Percentiles rank a stretch among this genome's conserved stretches.
These are phyloP conservation scores for Blastosporella zonata DNA, from an alignment of 1,284 basidiomycete species.

Conservation along the genomic window DNA sequence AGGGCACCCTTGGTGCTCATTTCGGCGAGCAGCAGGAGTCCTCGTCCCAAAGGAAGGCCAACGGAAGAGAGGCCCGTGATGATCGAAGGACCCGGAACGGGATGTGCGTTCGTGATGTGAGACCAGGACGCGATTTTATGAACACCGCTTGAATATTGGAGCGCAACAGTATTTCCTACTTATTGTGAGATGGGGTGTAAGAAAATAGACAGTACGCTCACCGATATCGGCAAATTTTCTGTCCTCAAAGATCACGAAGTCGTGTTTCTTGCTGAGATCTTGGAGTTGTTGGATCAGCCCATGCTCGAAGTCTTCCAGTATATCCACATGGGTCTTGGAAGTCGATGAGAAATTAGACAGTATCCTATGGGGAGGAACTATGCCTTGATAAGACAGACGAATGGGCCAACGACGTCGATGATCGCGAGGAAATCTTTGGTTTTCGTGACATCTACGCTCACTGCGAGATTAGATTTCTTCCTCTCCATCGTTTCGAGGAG, in stretches of 20 bases:
- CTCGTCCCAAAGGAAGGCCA: constrained; percentile 82
- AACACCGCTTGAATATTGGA: constrained; percentile 93
- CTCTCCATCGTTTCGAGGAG: constrained; percentile 84
- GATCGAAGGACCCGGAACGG: constrained; percentile 92
- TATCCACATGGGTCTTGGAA: constrained; percentile 92
- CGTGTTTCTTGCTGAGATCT: constrained; percentile 75
- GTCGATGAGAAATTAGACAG: constrained; percentile 18
- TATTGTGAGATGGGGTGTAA: background rate
- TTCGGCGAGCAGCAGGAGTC: constrained; percentile 90
- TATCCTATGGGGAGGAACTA: constrained; percentile 19
- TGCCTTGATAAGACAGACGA: constrained; percentile 94
- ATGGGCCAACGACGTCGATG: constrained; percentile 85
- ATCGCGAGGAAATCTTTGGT: constrained; percentile 81
- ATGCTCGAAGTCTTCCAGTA: constrained; percentile 88
- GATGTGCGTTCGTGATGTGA: constrained; percentile 96
- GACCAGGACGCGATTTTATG: constrained; percentile 96
- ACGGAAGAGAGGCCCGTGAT: constrained; percentile 86
- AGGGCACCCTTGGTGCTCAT: constrained; percentile 94
- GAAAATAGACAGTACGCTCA: constrained; percentile 32
- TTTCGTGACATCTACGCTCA: constrained; percentile 93
- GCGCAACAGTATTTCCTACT: constrained; percentile 90
- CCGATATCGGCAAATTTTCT: constrained; percentile 99
- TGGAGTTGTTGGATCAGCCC: constrained; percentile 72
- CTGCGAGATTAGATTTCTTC: constrained; percentile 91
- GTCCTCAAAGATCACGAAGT: constrained; percentile 98